Evolutionary conservation across 768 basidiomycete species (phyloP).

Genomic region (Russula lepida): DNA sequence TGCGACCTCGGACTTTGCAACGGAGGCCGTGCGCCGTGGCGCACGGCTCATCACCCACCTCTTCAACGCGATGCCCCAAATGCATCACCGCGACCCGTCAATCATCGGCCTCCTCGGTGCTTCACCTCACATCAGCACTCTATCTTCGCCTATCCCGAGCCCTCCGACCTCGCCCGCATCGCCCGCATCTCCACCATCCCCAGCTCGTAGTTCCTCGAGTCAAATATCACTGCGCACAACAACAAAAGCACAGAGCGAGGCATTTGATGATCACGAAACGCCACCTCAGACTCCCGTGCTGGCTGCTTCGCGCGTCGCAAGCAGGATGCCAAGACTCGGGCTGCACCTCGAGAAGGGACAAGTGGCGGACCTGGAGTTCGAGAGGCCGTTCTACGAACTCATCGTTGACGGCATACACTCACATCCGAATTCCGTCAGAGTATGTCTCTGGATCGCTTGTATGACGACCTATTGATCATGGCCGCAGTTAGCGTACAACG

Average conservation of each 20-base stretch:
- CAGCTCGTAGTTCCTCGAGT: not conserved
- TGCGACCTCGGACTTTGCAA: constrained; percentile 67
- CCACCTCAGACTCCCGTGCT: constrained; percentile 45
- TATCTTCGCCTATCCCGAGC: constrained; percentile 30
- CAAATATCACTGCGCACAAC: constrained; percentile 18
- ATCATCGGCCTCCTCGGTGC: constrained; percentile 84
- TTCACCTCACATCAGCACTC: constrained; percentile 50
- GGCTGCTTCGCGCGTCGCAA: constrained; percentile 11
- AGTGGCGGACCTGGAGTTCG: constrained; percentile 40
- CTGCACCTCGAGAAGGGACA: constrained; percentile 40
- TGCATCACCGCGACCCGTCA: constrained; percentile 86
- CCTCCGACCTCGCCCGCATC: constrained; percentile 20
- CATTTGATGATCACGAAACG: constrained; percentile 49
- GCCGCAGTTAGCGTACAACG: constrained; percentile 68
- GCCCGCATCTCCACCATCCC: constrained; percentile 17
- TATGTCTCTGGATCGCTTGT: constrained; percentile 30
- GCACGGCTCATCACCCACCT: constrained; percentile 86
- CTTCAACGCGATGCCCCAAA: constrained; percentile 89
- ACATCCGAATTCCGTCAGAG: constrained; percentile 83
- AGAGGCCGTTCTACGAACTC: constrained; percentile 76
- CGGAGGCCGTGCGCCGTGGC: constrained; percentile 58
- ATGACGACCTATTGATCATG: not conserved
- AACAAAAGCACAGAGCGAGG: constrained; percentile 33
- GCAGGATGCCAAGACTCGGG: constrained; percentile 21
- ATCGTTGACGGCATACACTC: constrained; percentile 90